These are phyloP conservation scores for Suhomyces taliae DNA, from an alignment of 1,139 yeast genomes.

Conservation along the genomic window DNA sequence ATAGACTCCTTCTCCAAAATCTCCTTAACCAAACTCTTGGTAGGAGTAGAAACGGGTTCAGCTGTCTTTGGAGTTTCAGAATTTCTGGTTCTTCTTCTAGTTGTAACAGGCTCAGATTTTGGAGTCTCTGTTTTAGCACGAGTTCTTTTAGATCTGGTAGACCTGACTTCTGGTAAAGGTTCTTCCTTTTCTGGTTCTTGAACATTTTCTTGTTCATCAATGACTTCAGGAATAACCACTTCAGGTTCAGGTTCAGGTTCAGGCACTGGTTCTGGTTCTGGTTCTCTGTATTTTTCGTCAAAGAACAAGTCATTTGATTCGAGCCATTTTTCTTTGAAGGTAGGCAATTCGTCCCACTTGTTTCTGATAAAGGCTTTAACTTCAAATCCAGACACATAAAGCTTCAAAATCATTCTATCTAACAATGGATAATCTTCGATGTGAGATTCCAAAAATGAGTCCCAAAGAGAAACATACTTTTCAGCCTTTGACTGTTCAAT, in stretches of 20 bases:
- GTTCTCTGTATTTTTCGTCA: conserved; percentile 4
- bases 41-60: conserved; percentile 1
- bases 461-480: conserved; percentile 23
- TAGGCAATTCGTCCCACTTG: conserved; percentile 18
- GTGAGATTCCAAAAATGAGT: conserved; percentile 17
- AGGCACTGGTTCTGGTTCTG: neutral
- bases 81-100: conserved; percentile 6
- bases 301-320: conserved; percentile 6
- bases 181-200: neutral
- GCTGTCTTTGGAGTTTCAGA: neutral
- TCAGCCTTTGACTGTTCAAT: neutral
- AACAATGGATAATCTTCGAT: conserved; percentile 12
- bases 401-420: conserved; percentile 21
- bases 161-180: neutral
- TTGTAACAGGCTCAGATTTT: neutral
- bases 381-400: conserved; percentile 14
- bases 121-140: neutral
- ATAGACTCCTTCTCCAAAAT: conserved; percentile 5
- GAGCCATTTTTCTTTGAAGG: conserved; percentile 13
- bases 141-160: neutral
- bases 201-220: neutral
- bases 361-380: conserved; percentile 16
- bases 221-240: neutral
- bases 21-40: conserved; percentile 5
- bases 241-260: neutral